Conservation (phyloP, 441 rosid genomes). For the Omphalea diandra region DNA sequence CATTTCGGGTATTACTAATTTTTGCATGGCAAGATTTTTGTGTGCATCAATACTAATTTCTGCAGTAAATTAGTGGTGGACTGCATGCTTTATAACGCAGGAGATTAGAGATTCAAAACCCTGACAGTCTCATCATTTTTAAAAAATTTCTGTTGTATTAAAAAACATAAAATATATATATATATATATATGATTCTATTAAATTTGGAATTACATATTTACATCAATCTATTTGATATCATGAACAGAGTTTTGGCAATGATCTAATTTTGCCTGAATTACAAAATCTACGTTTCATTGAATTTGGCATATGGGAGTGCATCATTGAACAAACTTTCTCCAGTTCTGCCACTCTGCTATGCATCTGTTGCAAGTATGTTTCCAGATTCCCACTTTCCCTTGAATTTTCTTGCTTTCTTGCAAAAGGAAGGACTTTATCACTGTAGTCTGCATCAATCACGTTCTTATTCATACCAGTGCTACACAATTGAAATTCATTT, state of each 20-base stretch:
- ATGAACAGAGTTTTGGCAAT: slow-evolving; percentile 44
- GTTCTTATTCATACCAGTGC: slow-evolving; percentile 25
- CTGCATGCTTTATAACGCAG: no score
- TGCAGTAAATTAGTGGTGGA: no score
- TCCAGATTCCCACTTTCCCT: slow-evolving; percentile 44
- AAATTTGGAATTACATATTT: neutral
- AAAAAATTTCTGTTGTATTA: no score
- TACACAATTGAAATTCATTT: slow-evolving; percentile 19
- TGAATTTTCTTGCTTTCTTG: slow-evolving; percentile 46
- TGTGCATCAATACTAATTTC: no score
- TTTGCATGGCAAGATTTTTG: no score
- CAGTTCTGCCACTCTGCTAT: slow-evolving; percentile 69
- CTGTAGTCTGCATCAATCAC: slow-evolving; percentile 30
- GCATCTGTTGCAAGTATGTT: slow-evolving; percentile 71
- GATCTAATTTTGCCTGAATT: slow-evolving; percentile 30
- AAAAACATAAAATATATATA: no score
- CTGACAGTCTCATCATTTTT: no score
- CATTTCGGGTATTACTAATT: neutral
- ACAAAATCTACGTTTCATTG: slow-evolving; percentile 23
- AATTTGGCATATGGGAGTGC: slow-evolving; percentile 62
- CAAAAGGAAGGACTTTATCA: slow-evolving; percentile 41
- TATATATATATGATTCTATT: neutral
- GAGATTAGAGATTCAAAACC: no score
- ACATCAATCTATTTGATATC: slow-evolving; percentile 16
- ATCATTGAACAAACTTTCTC: slow-evolving; percentile 76